Conservation (phyloP, 768 basidiomycete genomes). For the Boletus pseudo-olivaceus region DNA sequence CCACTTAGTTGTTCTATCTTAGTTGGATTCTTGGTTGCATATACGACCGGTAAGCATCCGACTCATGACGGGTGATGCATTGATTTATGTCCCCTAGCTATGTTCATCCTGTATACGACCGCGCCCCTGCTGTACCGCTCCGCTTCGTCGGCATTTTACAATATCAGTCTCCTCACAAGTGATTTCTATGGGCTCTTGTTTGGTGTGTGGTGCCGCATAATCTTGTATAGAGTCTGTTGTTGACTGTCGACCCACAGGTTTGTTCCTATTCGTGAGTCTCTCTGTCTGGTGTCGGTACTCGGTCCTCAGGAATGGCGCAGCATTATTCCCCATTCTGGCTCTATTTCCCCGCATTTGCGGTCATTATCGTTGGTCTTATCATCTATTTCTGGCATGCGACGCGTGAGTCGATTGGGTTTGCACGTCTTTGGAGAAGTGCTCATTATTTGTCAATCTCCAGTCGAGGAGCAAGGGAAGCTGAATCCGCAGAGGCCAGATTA, state of each 20-base stretch:
- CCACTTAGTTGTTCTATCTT: not conserved
- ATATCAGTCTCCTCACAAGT: slow-evolving; percentile 79
- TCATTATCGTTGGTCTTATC: slow-evolving; percentile 70
- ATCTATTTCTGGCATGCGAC: slow-evolving; percentile 85
- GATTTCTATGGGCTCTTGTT: slow-evolving; percentile 88
- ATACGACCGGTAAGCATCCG: slow-evolving; percentile 38
- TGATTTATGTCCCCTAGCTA: slow-evolving; percentile 42
- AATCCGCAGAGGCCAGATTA: slow-evolving; percentile 60
- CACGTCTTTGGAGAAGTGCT: not conserved
- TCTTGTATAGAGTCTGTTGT: not conserved
- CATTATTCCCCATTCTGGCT: slow-evolving; percentile 85
- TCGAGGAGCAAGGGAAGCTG: slow-evolving; percentile 69
- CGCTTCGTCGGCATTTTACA: slow-evolving; percentile 83
- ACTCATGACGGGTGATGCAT: not conserved
- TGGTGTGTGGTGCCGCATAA: slow-evolving; percentile 30
- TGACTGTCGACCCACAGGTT: slow-evolving; percentile 28
- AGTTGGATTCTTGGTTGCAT: slow-evolving; percentile 54
- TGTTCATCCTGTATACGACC: slow-evolving; percentile 82
- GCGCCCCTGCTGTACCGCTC: slow-evolving; percentile 84
- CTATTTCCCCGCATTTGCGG: slow-evolving; percentile 75
- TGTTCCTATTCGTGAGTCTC: slow-evolving; percentile 50
- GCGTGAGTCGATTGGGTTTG: slow-evolving; percentile 49
- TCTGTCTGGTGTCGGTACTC: not conserved
- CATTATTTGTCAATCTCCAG: slow-evolving; percentile 33
- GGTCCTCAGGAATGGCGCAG: slow-evolving; percentile 37